Base-by-base conservation (phyloP, 768 basidiomycete species). In the Mrakia gelida region DNA sequence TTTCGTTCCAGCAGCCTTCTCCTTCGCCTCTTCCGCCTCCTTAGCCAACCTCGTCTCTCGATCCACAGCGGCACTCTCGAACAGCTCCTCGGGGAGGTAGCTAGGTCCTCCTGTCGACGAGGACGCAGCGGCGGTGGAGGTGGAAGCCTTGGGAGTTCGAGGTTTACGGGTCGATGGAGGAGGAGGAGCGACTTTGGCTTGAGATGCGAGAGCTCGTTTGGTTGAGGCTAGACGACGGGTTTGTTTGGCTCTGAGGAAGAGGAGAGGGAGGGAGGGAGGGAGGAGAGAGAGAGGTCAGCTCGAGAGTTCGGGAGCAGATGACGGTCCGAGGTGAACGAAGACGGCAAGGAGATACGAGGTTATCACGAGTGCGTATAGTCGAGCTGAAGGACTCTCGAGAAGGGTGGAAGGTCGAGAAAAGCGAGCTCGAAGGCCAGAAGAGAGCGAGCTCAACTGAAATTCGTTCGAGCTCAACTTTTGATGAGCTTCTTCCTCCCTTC, bases 31-130 rank as follows among this genome's bases (percentile, higher is more conserved):
- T 16, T 67, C 75, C 5, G 16, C 30, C 43, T 75, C 75, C 63
- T 67, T 52, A 23, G 49, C 63, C 8, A 67, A 30, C 11, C 75
- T 28, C 28, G 18, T 45, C 28, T 59, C 65, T 28, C 67, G 32
- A 23, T 61, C 65, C 18, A 15, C 30, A 32, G 59, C 75, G 18
- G 75, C 75, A 3, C 41, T 41, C 26, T 59, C 45, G 54, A 75
- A 75, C 28, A 75, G n/a, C 63, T 65, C 63, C 28, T 75, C 75
- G 6, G 75, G 75, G 5, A 75, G 75, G 75, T 75, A 75, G 28
- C 62, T 41, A 26, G 75, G 75, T 28, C 59, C 75, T 67, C 67
- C 67, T 0, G 67, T 34, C 62, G 63, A 52, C 43, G 62, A 23
- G n/a, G 45, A 30, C 3, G 38, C 9, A 28, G 38, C 26, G 26